Evolutionary conservation across 495 filamentous ascomycete genomes (phyloP), one percentile per base, ranked within the genome.

Genomic region (Penicillium diatomitis): DNA sequence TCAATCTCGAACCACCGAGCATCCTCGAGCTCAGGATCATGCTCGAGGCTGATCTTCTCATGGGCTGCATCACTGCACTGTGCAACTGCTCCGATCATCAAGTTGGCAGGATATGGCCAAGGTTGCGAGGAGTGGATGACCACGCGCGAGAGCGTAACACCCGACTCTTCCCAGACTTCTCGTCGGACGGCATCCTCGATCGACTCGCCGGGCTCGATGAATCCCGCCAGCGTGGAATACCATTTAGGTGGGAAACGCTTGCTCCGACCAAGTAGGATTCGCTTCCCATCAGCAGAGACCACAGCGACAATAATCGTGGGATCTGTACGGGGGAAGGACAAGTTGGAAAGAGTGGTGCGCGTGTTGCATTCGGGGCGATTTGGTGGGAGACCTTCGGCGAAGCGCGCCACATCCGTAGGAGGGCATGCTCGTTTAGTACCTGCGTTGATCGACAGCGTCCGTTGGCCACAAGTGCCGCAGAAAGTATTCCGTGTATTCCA

Each of bases 301-400:
- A 96, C 81, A 3, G 91, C 94, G 74, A 95, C 89, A 65, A 98
- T 97, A 50, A 97, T 85, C 4, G 89, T 96, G 3, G 91, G 90
- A 62, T 97, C 90, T 7, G 91, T 96, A 38, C 94, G 86, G 7
- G 92, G 92, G 75, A 98, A 98, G 48, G 74, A 80, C 42, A 95
- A 73, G 70, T 96, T 96, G 30, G 85, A 86, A 47, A 79, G 55
- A 3, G 72, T 72, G 5, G 69, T 75, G n/a, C 71, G 49, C 3
- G 90, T 95, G 8, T 79, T 80, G 63, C 92, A 97, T 9, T 81
- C 76, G 2, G 78, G 75, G 20, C 87, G 80, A 42, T 80, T 69
- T 37, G 51, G 41, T 0, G 69, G 34, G 49, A 65, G 63, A 41
- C 71, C 73, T 6, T 67, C 46, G 0, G 62, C 52, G 4, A 51